phyloP scores from a whole-genome alignment of 139 green algal genomes.

The Chara braunii region DNA sequence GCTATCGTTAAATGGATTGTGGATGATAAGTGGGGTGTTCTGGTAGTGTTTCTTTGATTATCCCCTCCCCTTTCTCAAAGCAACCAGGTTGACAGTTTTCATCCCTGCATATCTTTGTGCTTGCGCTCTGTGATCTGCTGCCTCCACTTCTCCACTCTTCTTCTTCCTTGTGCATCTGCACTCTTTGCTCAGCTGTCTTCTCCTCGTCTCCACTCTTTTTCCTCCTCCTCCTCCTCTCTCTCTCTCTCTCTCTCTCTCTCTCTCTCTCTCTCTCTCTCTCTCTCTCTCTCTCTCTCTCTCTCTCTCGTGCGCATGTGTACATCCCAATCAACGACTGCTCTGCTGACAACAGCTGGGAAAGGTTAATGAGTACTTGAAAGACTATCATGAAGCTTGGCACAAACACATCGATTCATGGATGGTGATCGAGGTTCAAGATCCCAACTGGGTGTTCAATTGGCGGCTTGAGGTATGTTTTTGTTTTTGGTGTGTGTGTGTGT shows the following conservation, averaged over 20 bases:
- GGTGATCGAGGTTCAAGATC: conserved; percentile 75
- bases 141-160: background rate
- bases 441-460: conserved; percentile 65
- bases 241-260: background rate
- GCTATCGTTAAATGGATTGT: too few species aligned
- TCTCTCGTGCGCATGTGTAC: too few species aligned
- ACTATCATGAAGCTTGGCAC: conserved; percentile 74
- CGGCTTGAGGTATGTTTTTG: conserved; percentile 49
- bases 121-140: too few species aligned
- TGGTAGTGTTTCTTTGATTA: too few species aligned
- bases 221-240: background rate
- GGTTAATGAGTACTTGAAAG: conserved; percentile 61
- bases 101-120: too few species aligned
- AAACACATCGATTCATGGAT: conserved; percentile 82
- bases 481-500: too few species aligned
- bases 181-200: too few species aligned
- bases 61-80: too few species aligned
- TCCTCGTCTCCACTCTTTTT: background rate
- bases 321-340: too few species aligned
- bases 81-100: too few species aligned
- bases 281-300: background rate
- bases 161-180: too few species aligned
- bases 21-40: too few species aligned
- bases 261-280: background rate
- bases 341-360: conserved; percentile 21